Conservation (phyloP, 2,329 filamentous ascomycete species). For the Balansia obtecta region DNA sequence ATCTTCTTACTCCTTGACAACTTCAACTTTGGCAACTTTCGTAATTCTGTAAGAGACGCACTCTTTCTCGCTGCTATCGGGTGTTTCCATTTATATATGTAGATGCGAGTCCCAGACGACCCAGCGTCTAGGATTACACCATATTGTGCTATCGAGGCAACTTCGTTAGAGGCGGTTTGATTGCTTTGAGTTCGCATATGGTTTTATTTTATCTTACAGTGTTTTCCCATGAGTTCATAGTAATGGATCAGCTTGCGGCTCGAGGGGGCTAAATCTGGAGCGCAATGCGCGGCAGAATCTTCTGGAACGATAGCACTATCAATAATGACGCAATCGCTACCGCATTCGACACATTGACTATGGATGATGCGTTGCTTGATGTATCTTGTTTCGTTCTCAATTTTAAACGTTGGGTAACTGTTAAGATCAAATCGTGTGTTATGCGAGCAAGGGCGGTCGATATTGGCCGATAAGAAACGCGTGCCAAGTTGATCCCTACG, state of each 20-base stretch:
- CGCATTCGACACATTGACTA: too few species aligned
- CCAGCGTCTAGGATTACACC: slow-evolving; percentile 95
- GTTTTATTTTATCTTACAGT: slow-evolving; percentile 13
- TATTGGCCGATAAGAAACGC: not conserved
- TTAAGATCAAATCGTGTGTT: too few species aligned
- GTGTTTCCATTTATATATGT: slow-evolving; percentile 91
- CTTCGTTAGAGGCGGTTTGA: not conserved
- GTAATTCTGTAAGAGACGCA: slow-evolving; percentile 28
- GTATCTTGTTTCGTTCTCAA: too few species aligned
- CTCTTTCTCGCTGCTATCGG: slow-evolving; percentile 51
- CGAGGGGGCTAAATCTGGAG: not conserved
- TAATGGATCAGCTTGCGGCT: not conserved
- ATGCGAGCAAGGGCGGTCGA: not conserved
- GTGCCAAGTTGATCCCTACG: not conserved
- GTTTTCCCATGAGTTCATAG: slow-evolving; percentile 15
- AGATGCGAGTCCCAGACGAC: slow-evolving; percentile 88
- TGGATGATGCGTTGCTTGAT: too few species aligned
- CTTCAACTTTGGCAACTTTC: slow-evolving; percentile 64
- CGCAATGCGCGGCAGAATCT: not conserved
- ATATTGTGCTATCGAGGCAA: slow-evolving; percentile 46
- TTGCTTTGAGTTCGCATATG: not conserved
- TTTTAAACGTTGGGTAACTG: too few species aligned
- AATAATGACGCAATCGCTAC: too few species aligned
- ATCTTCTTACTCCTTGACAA: slow-evolving; percentile 91
- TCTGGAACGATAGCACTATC: not conserved